phyloP scores from a whole-genome alignment of 305 asterid species.

The Fraxinus dipetala region DNA sequence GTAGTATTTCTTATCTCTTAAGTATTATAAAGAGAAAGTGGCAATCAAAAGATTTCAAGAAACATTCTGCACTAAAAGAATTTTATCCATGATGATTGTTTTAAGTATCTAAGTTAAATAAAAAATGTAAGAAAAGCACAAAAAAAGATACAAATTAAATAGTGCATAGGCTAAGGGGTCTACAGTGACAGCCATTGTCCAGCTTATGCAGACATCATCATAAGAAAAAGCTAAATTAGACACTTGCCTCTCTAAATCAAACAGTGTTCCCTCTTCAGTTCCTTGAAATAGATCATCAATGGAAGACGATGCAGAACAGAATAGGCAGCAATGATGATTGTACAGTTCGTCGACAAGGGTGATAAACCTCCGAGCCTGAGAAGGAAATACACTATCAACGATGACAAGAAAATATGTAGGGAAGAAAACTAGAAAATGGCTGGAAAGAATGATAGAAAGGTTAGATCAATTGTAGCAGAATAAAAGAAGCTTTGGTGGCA shows the following conservation, averaged over 20 bases:
- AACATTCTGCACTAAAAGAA: background rate
- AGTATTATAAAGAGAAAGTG: background rate
- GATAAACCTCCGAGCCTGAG: slow-evolving; percentile 94
- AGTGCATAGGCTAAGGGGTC: background rate
- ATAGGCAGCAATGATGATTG: slow-evolving; percentile 89
- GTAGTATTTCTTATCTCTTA: background rate
- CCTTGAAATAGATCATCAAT: slow-evolving; percentile 93
- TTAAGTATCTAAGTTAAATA: background rate
- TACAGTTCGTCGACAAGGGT: slow-evolving; percentile 87
- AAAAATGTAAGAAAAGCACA: background rate
- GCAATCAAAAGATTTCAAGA: background rate
- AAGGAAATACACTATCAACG: background rate
- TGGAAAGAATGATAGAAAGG: background rate
- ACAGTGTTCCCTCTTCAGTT: slow-evolving; percentile 86
- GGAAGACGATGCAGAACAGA: slow-evolving; percentile 72
- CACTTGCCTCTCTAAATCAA: slow-evolving; percentile 86
- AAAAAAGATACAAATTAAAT: background rate
- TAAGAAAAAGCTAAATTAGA: slow-evolving; percentile 1
- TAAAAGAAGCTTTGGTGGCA: background rate
- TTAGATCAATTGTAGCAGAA: background rate
- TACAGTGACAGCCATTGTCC: background rate
- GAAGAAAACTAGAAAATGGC: background rate
- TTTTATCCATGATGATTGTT: background rate
- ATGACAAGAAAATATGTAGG: background rate
- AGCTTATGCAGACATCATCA: background rate